Base-by-base conservation (phyloP, 805 yeast genomes). In the Maudiozyma bulderi region DNA sequence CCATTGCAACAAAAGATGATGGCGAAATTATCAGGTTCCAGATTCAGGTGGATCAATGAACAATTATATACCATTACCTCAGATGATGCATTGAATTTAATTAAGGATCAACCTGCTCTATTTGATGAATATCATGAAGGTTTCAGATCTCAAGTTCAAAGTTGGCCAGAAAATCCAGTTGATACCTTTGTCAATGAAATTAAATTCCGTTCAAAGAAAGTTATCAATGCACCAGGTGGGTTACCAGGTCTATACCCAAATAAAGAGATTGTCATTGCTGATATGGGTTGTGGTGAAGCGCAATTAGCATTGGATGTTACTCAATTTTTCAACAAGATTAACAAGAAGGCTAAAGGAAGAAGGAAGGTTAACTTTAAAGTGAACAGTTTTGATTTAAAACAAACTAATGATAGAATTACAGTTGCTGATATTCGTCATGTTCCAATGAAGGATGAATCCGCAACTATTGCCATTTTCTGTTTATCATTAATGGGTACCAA, bases 211-310 rank as follows among this genome's bases (percentile, higher is more conserved):
- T 72, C 81, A 1, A 64, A 72, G 10, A 83, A 76, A 59, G 81
- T 83, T n/a, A 80, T 89, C 5, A 87, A 84, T 65, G 95, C 97
- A 0, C 98, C 98, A 4, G 98, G 98, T 54, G 98, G 97, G 2
- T 74, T 90, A 48, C 96, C 96, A 1, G 95, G 93, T 15, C 62
- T 80, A 38, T 66, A 63, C 7, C 58, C 58, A 14, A 62, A 62
- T 26, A 77, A 73, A 43, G 75, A 76, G 51, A 81, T 91, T 37
- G 88, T 85, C 3, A 77, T 93, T 51, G 97, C 98, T 0, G 99
- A 93, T 69, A 91, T 93, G 98, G 99, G 99, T 9, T 93, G 99
- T 66, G 99, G 99, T 49, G 99, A 93, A 67, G 99, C 98, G 0
- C 85, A 86, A 58, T 74, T 93, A 44, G 81, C 96, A 1, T 66